Percentiles rank a stretch among this genome's conserved stretches.
Conservation (phyloP, 768 basidiomycete species). For the Termitomyces sp. region DNA sequence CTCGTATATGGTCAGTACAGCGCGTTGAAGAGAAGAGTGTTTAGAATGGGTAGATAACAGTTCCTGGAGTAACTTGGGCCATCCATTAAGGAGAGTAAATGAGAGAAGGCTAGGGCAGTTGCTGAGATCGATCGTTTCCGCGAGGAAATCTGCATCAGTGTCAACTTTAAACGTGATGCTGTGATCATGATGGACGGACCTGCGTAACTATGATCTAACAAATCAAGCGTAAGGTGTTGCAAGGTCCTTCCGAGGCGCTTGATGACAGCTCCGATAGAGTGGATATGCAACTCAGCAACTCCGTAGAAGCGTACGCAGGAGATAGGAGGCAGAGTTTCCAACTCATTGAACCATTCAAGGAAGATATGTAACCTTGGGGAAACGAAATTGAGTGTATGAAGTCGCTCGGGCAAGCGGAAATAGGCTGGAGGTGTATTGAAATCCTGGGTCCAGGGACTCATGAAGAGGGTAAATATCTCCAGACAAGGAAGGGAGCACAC, state of each 20-base stretch:
- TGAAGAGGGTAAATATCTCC: constrained; percentile 7
- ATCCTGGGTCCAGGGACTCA: constrained; percentile 8
- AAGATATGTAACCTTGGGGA: constrained; percentile 4
- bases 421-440: background rate
- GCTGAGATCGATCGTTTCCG: constrained; percentile 7
- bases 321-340: constrained; percentile 4
- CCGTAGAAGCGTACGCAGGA: constrained; percentile 7
- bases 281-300: constrained; percentile 6
- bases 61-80: constrained; percentile 10
- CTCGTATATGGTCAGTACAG: constrained; percentile 9
- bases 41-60: constrained; percentile 2
- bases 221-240: constrained; percentile 10
- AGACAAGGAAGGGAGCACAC: constrained; percentile 8
- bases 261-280: constrained; percentile 1
- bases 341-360: constrained; percentile 9
- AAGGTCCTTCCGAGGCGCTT: constrained; percentile 6
- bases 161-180: background rate
- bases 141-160: background rate
- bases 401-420: constrained; percentile 1
- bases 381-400: constrained; percentile 9
- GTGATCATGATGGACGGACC: background rate
- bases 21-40: constrained; percentile 4
- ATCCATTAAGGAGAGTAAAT: constrained; percentile 11
- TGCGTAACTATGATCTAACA: constrained; percentile 7
- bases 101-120: constrained; percentile 10